Evolutionary conservation across 139 green algal species (phyloP).

Genomic region (Auxenochlorella pyrenoidosa): DNA sequence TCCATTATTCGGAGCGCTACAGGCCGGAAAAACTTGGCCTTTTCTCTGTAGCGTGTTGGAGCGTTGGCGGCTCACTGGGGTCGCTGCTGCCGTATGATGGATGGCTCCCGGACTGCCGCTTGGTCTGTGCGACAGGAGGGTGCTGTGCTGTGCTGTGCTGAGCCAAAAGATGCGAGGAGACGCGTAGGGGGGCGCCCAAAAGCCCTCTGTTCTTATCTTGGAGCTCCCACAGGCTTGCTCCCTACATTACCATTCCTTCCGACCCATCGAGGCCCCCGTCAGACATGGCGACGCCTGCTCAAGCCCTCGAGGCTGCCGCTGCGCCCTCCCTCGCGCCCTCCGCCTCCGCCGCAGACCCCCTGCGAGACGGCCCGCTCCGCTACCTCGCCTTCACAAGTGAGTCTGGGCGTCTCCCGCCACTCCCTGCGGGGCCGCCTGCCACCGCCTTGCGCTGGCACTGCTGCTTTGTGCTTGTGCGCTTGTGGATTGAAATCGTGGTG

Average conservation of each 20-base stretch:
- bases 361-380: constrained; percentile 9
- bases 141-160: not conserved
- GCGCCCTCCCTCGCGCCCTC: not conserved
- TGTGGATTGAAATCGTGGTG: not conserved
- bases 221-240: not conserved
- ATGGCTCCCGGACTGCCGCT: not conserved
- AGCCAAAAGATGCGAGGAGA: not conserved
- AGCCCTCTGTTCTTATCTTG: not conserved
- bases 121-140: not conserved
- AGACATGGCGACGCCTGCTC: not conserved
- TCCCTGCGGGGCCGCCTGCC: not conserved
- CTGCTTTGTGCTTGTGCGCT: not conserved
- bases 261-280: not conserved
- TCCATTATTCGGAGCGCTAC: not conserved
- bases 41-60: not conserved
- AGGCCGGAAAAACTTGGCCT: not conserved
- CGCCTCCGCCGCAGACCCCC: not conserved
- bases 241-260: not conserved
- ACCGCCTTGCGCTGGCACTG: not conserved
- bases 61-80: too few relatives aligned
- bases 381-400: constrained; percentile 42
- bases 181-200: not conserved
- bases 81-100: too few relatives aligned
- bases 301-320: not conserved
- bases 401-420: not conserved